A percentile compares a stretch with the other conserved stretches of the same genome.
These are phyloP conservation scores for Ustilago crameri DNA, from an alignment of 1,284 basidiomycete species.

Conservation along the genomic window DNA sequence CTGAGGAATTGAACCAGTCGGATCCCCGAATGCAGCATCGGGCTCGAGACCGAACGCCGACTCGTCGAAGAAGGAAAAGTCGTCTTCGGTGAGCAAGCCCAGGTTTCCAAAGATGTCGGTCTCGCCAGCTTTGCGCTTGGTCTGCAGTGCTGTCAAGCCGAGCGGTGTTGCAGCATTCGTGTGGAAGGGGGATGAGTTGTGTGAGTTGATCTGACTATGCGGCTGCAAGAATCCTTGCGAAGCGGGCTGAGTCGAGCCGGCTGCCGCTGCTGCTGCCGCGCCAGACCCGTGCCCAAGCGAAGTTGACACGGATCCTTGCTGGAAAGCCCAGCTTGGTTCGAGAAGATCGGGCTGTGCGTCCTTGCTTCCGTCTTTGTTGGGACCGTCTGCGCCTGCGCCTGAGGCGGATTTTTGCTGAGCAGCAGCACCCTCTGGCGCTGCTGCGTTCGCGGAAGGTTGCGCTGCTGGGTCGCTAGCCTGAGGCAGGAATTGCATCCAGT, in stretches of 20 bases:
- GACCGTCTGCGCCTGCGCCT: background rate
- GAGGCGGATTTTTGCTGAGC: background rate
- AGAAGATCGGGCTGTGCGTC: background rate
- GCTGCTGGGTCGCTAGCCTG: slow-evolving; percentile 10
- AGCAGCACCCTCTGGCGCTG: background rate
- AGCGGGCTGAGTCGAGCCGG: background rate
- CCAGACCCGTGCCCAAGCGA: slow-evolving; percentile 1
- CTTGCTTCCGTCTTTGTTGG: background rate
- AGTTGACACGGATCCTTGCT: slow-evolving; percentile 3
- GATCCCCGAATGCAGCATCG: background rate
- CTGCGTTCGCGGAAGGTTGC: slow-evolving; percentile 7
- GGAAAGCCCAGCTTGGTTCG: slow-evolving; percentile 12
- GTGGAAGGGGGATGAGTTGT: slow-evolving; percentile 19
- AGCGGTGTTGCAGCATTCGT: slow-evolving; percentile 6
- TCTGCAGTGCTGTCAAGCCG: slow-evolving; percentile 9
- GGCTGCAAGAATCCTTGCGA: slow-evolving; percentile 19
- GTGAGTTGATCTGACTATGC: slow-evolving; percentile 9
- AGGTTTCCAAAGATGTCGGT: slow-evolving; percentile 45
- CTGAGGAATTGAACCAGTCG: slow-evolving; percentile 3
- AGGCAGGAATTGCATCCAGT: slow-evolving; percentile 35
- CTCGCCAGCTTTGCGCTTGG: slow-evolving; percentile 40
- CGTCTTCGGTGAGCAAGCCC: slow-evolving; percentile 60
- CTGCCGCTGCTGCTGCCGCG: background rate
- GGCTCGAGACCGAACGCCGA: slow-evolving; percentile 38
- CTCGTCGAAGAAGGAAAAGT: slow-evolving; percentile 65